Evolutionary conservation across 495 filamentous ascomycete genomes (phyloP).

Genomic region (Penicillium tannophilum): DNA sequence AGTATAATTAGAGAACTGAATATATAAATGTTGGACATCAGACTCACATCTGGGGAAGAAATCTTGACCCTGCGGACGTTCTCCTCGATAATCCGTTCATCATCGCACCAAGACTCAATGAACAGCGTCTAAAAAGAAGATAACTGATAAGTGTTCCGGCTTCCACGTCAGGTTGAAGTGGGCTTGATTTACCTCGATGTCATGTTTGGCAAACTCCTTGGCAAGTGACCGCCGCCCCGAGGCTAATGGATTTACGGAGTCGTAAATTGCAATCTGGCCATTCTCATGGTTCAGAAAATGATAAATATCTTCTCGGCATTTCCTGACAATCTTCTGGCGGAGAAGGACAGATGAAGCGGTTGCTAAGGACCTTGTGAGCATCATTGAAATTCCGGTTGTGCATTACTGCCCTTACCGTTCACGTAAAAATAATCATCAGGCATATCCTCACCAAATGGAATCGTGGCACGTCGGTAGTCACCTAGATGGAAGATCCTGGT

Average conservation of each 20-base stretch:
- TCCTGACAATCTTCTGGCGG: slow-evolving; percentile 94
- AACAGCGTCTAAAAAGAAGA: slow-evolving; percentile 72
- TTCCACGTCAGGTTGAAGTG: background rate
- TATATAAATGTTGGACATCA: background rate
- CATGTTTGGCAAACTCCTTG: slow-evolving; percentile 94
- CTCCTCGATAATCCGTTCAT: slow-evolving; percentile 91
- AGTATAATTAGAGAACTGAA: slow-evolving; percentile 14
- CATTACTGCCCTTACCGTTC: slow-evolving; percentile 57
- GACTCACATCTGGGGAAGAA: slow-evolving; percentile 86
- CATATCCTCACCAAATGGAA: slow-evolving; percentile 82
- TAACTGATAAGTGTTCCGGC: background rate
- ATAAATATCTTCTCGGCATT: slow-evolving; percentile 96
- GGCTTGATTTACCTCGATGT: slow-evolving; percentile 69
- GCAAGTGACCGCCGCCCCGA: slow-evolving; percentile 83
- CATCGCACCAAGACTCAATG: slow-evolving; percentile 92
- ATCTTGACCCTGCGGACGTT: slow-evolving; percentile 98
- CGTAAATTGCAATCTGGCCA: slow-evolving; percentile 97
- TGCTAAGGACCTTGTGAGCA: slow-evolving; percentile 44
- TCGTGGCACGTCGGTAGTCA: slow-evolving; percentile 90
- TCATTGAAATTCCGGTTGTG: background rate
- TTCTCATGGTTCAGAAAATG: slow-evolving; percentile 95
- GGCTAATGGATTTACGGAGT: slow-evolving; percentile 93
- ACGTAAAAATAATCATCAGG: slow-evolving; percentile 98
- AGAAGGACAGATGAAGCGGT: slow-evolving; percentile 84
- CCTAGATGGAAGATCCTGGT: slow-evolving; percentile 96